phyloP scores from a whole-genome alignment of 176 grass and related monocot genomes.

The Poa annua region DNA sequence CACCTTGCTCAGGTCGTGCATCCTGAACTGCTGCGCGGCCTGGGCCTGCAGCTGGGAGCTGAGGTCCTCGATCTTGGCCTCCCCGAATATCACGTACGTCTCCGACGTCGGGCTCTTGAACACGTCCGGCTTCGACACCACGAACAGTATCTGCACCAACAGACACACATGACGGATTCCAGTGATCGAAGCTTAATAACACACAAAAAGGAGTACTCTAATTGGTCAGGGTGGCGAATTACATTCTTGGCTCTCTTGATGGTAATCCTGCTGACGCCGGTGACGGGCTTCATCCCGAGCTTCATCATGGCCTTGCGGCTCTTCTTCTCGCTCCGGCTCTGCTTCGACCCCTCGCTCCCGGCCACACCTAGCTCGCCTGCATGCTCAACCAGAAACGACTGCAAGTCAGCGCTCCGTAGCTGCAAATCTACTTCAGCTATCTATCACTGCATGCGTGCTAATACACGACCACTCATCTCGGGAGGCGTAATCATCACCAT shows the following conservation, averaged over 20 bases:
- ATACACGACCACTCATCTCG: too few species aligned
- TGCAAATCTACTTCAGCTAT: not conserved
- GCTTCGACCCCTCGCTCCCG: constrained; percentile 62
- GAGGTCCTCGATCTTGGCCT: constrained; percentile 92
- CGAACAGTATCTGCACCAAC: constrained; percentile 70
- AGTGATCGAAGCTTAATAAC: too few species aligned
- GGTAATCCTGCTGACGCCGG: constrained; percentile 79
- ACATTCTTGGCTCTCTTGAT: constrained; percentile 89
- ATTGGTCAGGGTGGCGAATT: not conserved
- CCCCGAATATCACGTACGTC: constrained; percentile 90
- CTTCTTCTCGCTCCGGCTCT: constrained; percentile 91
- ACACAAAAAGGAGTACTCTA: too few species aligned
- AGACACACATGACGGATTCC: too few species aligned
- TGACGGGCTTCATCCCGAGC: constrained; percentile 89
- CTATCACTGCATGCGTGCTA: not conserved
- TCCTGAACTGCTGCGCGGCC: constrained; percentile 90
- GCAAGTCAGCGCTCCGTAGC: not conserved
- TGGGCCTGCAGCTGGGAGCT: constrained; percentile 90
- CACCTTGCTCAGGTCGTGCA: constrained; percentile 85
- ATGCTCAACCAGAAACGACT: not conserved
- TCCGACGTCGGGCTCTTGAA: constrained; percentile 94
- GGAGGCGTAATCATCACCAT: too few species aligned
- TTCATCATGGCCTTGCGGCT: constrained; percentile 97
- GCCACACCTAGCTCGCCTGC: constrained; percentile 61
- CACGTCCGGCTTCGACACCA: constrained; percentile 86